Evolutionary conservation across 169 alveolate species (phyloP).

Genomic region (Plasmodium berghei): DNA sequence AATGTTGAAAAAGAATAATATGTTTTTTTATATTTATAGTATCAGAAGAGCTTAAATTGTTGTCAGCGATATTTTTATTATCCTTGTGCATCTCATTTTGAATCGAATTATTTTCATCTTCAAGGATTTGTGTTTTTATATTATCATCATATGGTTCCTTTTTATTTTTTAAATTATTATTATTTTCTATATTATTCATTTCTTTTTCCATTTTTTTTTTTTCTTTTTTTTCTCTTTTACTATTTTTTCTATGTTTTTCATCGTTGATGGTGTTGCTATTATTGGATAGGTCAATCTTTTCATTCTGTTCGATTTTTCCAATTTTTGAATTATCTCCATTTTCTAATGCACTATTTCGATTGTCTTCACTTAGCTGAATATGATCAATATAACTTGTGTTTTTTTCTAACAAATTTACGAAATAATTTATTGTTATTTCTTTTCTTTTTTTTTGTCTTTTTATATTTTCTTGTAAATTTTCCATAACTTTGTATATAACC

Average conservation of each 20-base stretch:
- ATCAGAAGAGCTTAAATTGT: not conserved
- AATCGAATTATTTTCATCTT: too few relatives aligned
- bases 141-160: not conserved
- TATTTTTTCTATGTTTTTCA: not conserved
- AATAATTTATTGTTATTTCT: slow-evolving; percentile 39
- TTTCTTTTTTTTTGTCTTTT: slow-evolving; percentile 25
- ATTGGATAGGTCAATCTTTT: not conserved
- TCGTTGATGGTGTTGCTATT: not conserved
- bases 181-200: not conserved
- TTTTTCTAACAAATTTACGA: slow-evolving; percentile 32
- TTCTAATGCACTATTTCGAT: not conserved
- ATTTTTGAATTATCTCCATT: not conserved
- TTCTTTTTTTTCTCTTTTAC: not conserved
- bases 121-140: not conserved
- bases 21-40: not conserved
- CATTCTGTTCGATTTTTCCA: not conserved
- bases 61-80: not conserved
- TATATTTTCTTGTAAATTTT: slow-evolving; percentile 30
- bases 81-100: not conserved
- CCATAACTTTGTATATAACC: slow-evolving; percentile 29
- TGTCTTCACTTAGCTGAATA: not conserved
- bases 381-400: slow-evolving; percentile 5
- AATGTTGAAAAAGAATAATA: slow-evolving; percentile 12
- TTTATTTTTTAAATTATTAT: not conserved
- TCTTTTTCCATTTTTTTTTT: slow-evolving; percentile 1